Evolutionary conservation across 495 filamentous ascomycete genomes (phyloP), one percentile per base, ranked within the genome.

Genomic region (Aspergillus cavernicola): DNA sequence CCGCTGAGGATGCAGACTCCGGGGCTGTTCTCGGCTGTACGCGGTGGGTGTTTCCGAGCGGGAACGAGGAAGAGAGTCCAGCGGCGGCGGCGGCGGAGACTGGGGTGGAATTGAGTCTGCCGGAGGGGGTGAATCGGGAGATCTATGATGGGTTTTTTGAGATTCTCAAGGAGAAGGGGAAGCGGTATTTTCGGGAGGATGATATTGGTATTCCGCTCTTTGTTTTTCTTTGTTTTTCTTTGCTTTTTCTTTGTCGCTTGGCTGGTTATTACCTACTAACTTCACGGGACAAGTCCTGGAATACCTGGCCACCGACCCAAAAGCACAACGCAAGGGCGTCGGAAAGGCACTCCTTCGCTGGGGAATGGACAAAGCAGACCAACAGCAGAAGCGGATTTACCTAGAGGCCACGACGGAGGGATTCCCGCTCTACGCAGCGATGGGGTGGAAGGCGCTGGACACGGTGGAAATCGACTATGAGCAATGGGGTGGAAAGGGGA

Each of bases 351-450:
- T 85, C 10, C 52, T 84, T 16, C 50, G 65, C 47, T 79, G 73
- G 69, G 80, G 80, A 0, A 55, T 79, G 6, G 64, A 72, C 20
- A 65, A 64, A 54, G 79, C 78, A 6, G 80, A 82, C 60, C 65
- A 64, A 19, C 73, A 58, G 11, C 67, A 71, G 1, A 55, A 65
- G n/a, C 68, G 72, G 45, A 65, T 76, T 11, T 85, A 77, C 64
- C 59, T 85, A n/a, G 79, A 83, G 52, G 76, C 78, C 2, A 80
- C 79, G 32, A 73, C 72, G 20, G 68, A 65, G 13, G 80, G 79
- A 26, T 65, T 66, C 22, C 63, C 66, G n/a, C 53, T 83, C 44
- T 85, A 85, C 63, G 59, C 66, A 49, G 74, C 70, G 57, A 52
- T 70, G 50, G 80, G 82, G 19, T 80, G 72, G 63, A 48, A 49